Percentiles rank a stretch among this genome's conserved stretches.
phyloP scores from a whole-genome alignment of 2,329 filamentous ascomycete genomes.

The Colletotrichum simmondsii region DNA sequence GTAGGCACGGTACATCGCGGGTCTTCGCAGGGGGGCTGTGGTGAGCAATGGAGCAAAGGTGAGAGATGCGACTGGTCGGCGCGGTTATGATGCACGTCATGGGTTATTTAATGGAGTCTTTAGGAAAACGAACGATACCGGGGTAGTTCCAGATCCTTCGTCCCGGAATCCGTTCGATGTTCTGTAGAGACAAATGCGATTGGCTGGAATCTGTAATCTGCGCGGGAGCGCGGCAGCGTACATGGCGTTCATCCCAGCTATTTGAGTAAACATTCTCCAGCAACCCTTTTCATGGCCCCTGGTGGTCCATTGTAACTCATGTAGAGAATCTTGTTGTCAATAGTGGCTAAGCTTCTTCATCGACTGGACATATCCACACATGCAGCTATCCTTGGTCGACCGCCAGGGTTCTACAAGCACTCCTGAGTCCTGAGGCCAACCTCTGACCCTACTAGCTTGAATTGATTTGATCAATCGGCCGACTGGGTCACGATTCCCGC shows the following conservation, averaged over 20 bases:
- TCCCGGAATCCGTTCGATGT: too few relatives aligned
- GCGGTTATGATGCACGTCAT: constrained; percentile 1
- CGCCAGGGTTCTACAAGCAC: too few relatives aligned
- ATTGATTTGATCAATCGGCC: neutral
- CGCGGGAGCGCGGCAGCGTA: neutral
- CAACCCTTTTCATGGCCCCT: neutral
- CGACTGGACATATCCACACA: too few relatives aligned
- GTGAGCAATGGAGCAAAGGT: neutral
- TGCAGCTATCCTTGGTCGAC: too few relatives aligned
- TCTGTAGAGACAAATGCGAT: constrained; percentile 7
- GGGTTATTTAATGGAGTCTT: neutral
- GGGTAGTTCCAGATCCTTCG: neutral
- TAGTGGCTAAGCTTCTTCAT: neutral
- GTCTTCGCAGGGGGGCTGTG: neutral
- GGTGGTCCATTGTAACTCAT: neutral
- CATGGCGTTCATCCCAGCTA: constrained; percentile 11
- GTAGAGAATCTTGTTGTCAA: neutral
- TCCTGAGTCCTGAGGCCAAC: neutral
- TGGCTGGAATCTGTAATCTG: neutral
- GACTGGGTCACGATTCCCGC: neutral
- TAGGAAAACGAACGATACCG: neutral
- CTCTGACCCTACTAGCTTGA: fast-evolving
- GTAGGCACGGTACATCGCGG: neutral
- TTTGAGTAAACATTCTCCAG: neutral
- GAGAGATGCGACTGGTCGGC: constrained; percentile 14